These are phyloP conservation scores for Potentilla sterilis DNA, from an alignment of 306 rosid genomes.

Conservation along the genomic window DNA sequence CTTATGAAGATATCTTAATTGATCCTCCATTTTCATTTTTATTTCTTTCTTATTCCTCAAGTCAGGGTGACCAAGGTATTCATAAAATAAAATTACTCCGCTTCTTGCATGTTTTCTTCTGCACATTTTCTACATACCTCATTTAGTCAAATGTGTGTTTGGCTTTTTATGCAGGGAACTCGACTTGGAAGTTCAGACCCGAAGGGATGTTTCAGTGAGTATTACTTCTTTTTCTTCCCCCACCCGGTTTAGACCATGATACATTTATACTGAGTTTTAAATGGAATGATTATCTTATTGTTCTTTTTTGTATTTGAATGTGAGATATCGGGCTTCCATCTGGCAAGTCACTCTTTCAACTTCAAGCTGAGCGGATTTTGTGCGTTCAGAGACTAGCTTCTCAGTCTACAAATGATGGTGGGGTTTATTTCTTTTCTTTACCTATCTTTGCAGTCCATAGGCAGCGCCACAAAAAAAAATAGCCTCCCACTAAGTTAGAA, in stretches of 20 bases:
- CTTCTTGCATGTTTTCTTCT: background rate
- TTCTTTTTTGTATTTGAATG: slow-evolving; percentile 15
- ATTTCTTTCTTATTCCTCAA: too few relatives aligned
- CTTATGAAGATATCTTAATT: too few relatives aligned
- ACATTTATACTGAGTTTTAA: background rate
- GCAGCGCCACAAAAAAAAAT: background rate
- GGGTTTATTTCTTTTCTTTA: slow-evolving; percentile 4
- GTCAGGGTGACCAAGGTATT: too few relatives aligned
- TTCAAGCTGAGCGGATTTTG: slow-evolving; percentile 97
- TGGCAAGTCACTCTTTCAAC: slow-evolving; percentile 94
- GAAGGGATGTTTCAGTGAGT: slow-evolving; percentile 98
- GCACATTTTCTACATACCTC: slow-evolving; percentile 1
- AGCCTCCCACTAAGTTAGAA: background rate
- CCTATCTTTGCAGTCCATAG: slow-evolving; percentile 1
- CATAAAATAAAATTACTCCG: too few relatives aligned
- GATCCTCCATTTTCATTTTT: too few relatives aligned
- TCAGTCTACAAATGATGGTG: slow-evolving; percentile 69
- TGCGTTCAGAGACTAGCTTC: slow-evolving; percentile 84
- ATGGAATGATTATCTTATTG: slow-evolving; percentile 4
- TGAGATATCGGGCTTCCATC: slow-evolving; percentile 97
- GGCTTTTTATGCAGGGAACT: slow-evolving; percentile 76
- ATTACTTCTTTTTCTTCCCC: background rate
- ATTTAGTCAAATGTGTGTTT: background rate
- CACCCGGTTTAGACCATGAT: slow-evolving; percentile 18
- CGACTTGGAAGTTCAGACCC: slow-evolving; percentile 99